Base-by-base conservation (phyloP, 1,284 basidiomycete genomes). In the Lentinus polychrous region DNA sequence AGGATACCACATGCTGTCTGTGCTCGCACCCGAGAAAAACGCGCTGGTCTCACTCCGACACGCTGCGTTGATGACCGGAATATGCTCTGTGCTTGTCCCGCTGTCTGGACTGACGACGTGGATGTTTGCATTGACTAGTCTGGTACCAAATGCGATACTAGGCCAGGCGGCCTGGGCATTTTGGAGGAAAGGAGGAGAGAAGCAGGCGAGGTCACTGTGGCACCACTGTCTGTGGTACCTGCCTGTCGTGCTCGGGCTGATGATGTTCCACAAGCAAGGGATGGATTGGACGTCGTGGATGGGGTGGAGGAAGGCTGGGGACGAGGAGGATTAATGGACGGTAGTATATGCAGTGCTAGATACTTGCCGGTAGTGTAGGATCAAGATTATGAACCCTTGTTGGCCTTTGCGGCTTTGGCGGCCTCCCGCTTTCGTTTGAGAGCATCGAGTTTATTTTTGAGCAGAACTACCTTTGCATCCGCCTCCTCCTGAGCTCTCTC, bases 1-100 rank as follows among this genome's bases (percentile, higher is more conserved):
- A 4, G 95, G 94, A 14, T 99, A 96, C 64, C 79, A 79, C 36
- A 99, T 99, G 96, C 81, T 98, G 33, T 82, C 86, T 20, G 88
- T 94, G 48, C 71, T 91, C 40, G 75, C 84, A 38, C 92, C 95
- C 0, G 61, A 69, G 10, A 82, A 91, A 57, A 99, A 98, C 63
- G 80, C 91, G 0, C 72, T 90, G 41, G 94, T 98, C 37, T 79
- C 87, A 17, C 70, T 98, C 17, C 80, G 96, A 8, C 92, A 99
- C 66, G 76, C 92, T 0, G 53, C 87, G 14, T 74, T 92, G 14
- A 76, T 96, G 41, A 62, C 91, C n/a, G 85, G 88, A 8, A 76
- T 94, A 49, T 92, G 85, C 57, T 86, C 86, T 12, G 60, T 91
- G 41, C 76, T 95, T 33, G 76, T 92, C 45, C 96, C 96, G 0